Evolutionary conservation across 129 eudicot species (phyloP).

Genomic region (Tanacetum coccineum): DNA sequence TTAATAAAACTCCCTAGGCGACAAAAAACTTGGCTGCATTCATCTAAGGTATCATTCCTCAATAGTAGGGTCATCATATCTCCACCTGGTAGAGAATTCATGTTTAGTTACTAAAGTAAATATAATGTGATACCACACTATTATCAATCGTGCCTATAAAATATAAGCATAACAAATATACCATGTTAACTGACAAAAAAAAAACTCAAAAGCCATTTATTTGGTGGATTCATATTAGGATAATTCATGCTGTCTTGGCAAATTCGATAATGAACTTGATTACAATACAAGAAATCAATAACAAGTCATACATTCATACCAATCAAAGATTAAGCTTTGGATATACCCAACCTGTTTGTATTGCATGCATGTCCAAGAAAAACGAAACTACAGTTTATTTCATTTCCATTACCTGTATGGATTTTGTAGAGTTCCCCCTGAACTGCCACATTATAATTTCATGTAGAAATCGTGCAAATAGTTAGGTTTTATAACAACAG

Average conservation of each 20-base stretch:
- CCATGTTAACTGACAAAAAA: too few relatives aligned
- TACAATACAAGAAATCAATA: neutral
- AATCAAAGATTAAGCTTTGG: slow-evolving; percentile 86
- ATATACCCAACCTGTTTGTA: slow-evolving; percentile 84
- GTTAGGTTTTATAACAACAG: neutral
- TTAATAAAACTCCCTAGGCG: too few relatives aligned
- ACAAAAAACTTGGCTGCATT: too few relatives aligned
- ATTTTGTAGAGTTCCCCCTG: slow-evolving; percentile 79
- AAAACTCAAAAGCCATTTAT: too few relatives aligned
- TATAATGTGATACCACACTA: too few relatives aligned
- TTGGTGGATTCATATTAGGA: slow-evolving; percentile 9
- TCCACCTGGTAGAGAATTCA: too few relatives aligned
- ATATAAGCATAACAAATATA: too few relatives aligned
- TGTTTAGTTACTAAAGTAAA: too few relatives aligned
- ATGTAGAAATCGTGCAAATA: neutral
- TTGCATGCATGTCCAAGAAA: slow-evolving; percentile 42
- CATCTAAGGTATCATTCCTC: too few relatives aligned
- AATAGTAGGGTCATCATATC: too few relatives aligned
- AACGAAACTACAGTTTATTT: neutral
- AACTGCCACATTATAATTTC: slow-evolving; percentile 36
- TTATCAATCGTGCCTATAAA: too few relatives aligned
- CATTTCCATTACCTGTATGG: slow-evolving; percentile 49
- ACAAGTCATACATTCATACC: slow-evolving; percentile 32
- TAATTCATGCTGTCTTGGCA: slow-evolving; percentile 44
- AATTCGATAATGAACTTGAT: neutral